Percentiles rank a stretch among this genome's conserved stretches.
phyloP scores from a whole-genome alignment of 2,329 filamentous ascomycete species.

The Hymenoscyphus fructigenus region DNA sequence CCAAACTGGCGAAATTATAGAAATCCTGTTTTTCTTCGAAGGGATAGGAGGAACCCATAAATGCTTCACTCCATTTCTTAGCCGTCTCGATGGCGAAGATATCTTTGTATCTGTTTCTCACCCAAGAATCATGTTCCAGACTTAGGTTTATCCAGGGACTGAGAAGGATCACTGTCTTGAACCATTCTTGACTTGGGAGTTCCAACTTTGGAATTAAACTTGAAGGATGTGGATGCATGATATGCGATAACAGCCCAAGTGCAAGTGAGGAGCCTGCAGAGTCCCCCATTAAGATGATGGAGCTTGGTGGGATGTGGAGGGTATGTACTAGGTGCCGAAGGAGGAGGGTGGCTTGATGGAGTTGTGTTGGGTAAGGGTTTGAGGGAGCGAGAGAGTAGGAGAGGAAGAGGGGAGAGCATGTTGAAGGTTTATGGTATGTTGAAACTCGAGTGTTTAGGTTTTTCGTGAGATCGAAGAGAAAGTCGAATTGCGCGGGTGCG shows the following conservation, averaged over 20 bases:
- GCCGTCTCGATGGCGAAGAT: slow-evolving; percentile 44
- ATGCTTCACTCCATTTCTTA: slow-evolving; percentile 47
- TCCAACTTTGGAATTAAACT: slow-evolving; percentile 51
- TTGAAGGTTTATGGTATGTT: slow-evolving; percentile 40
- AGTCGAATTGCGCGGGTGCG: slow-evolving; percentile 47
- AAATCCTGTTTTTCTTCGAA: slow-evolving; percentile 40
- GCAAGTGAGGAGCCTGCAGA: slow-evolving; percentile 53
- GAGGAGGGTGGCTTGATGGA: slow-evolving; percentile 46
- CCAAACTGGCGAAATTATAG: slow-evolving; percentile 53
- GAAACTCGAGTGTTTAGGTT: slow-evolving; percentile 31
- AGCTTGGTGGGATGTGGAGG: slow-evolving; percentile 22
- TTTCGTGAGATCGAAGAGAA: slow-evolving; percentile 27
- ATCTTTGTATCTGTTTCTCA: slow-evolving; percentile 50
- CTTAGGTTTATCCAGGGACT: slow-evolving; percentile 58
- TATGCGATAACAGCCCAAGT: slow-evolving; percentile 47
- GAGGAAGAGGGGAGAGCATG: slow-evolving; percentile 51
- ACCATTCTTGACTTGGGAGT: slow-evolving; percentile 42
- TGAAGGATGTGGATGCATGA: slow-evolving; percentile 57
- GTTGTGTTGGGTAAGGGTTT: slow-evolving; percentile 46
- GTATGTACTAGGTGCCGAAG: slow-evolving; percentile 43
- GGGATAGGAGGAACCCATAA: slow-evolving; percentile 40
- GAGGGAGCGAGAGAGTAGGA: slow-evolving; percentile 55
- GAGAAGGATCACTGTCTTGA: slow-evolving; percentile 52
- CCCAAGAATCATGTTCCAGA: slow-evolving; percentile 43
- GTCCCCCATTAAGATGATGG: slow-evolving; percentile 51